phyloP scores from a whole-genome alignment of 805 yeast species.

The Candida xyloterini region DNA sequence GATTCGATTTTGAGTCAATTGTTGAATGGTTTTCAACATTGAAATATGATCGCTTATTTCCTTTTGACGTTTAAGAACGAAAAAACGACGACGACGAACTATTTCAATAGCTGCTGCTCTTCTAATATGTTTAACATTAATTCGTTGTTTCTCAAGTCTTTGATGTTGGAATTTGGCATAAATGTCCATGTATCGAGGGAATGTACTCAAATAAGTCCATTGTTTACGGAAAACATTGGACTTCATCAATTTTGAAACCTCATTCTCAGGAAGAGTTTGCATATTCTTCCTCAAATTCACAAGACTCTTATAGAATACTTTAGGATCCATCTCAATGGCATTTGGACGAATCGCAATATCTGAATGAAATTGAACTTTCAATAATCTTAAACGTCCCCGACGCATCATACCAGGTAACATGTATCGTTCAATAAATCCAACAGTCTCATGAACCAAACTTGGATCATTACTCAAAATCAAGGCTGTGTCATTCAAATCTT shows the following conservation, averaged over 20 bases:
- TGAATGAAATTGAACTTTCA: conserved; percentile 10
- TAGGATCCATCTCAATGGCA: conserved; percentile 5
- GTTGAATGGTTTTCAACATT: background rate
- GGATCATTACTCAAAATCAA: conserved; percentile 20
- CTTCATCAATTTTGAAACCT: background rate
- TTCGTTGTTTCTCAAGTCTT: background rate
- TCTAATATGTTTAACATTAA: background rate
- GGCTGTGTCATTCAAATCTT: conserved; percentile 30
- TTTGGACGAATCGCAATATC: background rate
- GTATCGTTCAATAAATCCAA: conserved; percentile 27
- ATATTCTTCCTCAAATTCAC: conserved; percentile 3
- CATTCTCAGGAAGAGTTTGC: background rate
- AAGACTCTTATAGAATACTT: conserved; percentile 9
- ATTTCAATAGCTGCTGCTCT: background rate
- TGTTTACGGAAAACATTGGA: background rate
- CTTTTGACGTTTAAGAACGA: background rate
- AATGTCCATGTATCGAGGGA: background rate
- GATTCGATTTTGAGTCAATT: background rate
- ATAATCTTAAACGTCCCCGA: conserved; percentile 2
- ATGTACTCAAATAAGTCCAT: background rate
- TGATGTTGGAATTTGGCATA: background rate
- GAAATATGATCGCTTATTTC: background rate
- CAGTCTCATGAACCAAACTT: conserved; percentile 20
- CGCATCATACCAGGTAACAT: conserved; percentile 25
- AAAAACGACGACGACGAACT: background rate